Conservation (phyloP, 345 rosid species). For the Erucastrum elatum region DNA sequence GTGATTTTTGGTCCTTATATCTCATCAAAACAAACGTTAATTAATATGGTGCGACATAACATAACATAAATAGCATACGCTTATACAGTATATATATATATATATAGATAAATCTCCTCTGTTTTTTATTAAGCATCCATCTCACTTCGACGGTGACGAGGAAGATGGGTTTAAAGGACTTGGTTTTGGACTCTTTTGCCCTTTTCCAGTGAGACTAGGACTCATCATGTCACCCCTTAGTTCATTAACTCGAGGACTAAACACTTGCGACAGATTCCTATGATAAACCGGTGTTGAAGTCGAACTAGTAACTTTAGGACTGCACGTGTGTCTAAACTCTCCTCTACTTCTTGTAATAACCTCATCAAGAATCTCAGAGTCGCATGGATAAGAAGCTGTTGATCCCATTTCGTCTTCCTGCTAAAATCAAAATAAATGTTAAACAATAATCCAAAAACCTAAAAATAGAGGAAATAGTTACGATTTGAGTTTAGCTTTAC, state of each 20-base stretch:
- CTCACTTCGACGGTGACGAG: conserved; percentile 29
- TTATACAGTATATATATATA: neutral
- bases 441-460: neutral
- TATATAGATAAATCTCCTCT: neutral
- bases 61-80: neutral
- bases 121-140: conserved; percentile 11
- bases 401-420: conserved; percentile 62
- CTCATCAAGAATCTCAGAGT: conserved; percentile 79
- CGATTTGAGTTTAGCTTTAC: too few species aligned
- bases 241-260: conserved; percentile 69
- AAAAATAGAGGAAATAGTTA: too few species aligned
- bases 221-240: conserved; percentile 58
- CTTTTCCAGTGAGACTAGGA: conserved; percentile 47
- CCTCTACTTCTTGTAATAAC: conserved; percentile 90
- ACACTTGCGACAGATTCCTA: conserved; percentile 43
- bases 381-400: conserved; percentile 56
- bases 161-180: conserved; percentile 54
- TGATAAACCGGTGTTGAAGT: conserved; percentile 61
- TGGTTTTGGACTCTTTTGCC: conserved; percentile 50
- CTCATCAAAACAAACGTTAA: neutral
- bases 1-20: neutral
- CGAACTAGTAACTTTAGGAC: conserved; percentile 77
- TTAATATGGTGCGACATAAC: neutral
- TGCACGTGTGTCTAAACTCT: conserved; percentile 70
- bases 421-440: neutral